These are phyloP conservation scores for Nemania bipapillata DNA, from an alignment of 2,329 filamentous ascomycete species.

Conservation along the genomic window DNA sequence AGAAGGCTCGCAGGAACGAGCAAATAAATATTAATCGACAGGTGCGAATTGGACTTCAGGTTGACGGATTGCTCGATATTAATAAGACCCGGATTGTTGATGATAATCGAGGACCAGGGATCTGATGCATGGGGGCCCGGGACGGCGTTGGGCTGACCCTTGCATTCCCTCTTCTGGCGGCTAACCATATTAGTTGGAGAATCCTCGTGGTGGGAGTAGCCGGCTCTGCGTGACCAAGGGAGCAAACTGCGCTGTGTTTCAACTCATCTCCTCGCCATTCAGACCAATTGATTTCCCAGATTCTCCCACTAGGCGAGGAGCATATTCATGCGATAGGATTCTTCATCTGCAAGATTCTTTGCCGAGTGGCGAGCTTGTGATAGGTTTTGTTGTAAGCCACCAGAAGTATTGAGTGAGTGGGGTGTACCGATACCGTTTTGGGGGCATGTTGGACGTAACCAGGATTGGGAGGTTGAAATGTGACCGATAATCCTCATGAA, in stretches of 20 bases:
- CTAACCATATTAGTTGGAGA: slow-evolving; percentile 44
- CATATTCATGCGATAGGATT: slow-evolving; percentile 1
- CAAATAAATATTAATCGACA: slow-evolving; percentile 20
- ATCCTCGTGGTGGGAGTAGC: slow-evolving; percentile 43
- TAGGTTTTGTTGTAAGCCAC: slow-evolving; percentile 34
- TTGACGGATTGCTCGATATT: slow-evolving; percentile 38
- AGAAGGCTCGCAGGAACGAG: slow-evolving; percentile 17
- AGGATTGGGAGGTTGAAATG: slow-evolving; percentile 36
- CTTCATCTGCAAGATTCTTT: slow-evolving; percentile 14
- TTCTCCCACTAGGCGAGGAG: neutral
- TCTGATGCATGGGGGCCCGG: slow-evolving; percentile 42
- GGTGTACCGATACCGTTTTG: slow-evolving; percentile 44
- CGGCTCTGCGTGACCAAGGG: slow-evolving; percentile 45
- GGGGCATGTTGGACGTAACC: slow-evolving; percentile 37
- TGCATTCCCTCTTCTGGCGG: slow-evolving; percentile 47
- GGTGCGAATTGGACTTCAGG: slow-evolving; percentile 20
- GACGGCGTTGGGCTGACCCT: slow-evolving; percentile 45
- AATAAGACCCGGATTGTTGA: slow-evolving; percentile 37
- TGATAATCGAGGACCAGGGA: slow-evolving; percentile 40
- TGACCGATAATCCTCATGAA: slow-evolving; percentile 31
- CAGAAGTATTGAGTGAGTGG: slow-evolving; percentile 32
- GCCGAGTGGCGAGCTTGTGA: slow-evolving; percentile 28
- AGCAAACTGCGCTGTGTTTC: slow-evolving; percentile 40
- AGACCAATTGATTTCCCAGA: slow-evolving; percentile 22
- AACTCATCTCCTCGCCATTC: slow-evolving; percentile 24